phyloP scores from a whole-genome alignment of 176 grass and related monocot genomes.

The Oryza nivara region DNA sequence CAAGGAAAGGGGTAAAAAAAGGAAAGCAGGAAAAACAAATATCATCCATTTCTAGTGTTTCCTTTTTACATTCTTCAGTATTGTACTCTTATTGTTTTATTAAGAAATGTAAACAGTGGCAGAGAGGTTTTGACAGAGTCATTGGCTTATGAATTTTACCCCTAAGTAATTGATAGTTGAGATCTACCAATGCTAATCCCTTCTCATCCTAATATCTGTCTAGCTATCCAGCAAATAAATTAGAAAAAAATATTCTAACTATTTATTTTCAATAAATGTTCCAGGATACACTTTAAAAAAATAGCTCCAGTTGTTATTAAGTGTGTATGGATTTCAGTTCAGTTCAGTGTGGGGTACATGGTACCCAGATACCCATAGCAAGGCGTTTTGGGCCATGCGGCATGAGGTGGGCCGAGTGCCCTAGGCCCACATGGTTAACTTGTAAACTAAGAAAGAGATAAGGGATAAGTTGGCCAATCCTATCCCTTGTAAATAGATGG shows the following conservation, averaged over 20 bases:
- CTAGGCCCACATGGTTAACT: no score
- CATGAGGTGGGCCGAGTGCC: no score
- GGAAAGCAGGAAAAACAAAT: background rate
- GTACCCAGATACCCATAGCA: no score
- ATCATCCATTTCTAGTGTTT: background rate
- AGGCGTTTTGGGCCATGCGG: no score
- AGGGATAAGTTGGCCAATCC: no score
- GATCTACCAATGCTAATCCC: background rate
- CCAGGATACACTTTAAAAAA: background rate
- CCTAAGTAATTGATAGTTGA: background rate
- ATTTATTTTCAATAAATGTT: slow-evolving; percentile 6
- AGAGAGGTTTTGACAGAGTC: background rate
- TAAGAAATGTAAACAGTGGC: background rate
- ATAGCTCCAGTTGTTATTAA: background rate
- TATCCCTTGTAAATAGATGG: no score
- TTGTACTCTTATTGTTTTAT: background rate
- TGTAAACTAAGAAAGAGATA: no score
- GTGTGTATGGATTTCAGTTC: background rate
- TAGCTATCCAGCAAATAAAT: slow-evolving; percentile 22
- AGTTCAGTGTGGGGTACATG: no score
- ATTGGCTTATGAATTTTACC: background rate
- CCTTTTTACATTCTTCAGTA: background rate
- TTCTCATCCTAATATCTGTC: background rate
- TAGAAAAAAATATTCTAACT: background rate
- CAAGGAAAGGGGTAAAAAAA: background rate